Conservation (phyloP, 371 early-diverging fungal genomes). For the Conidiobolus incongruus region DNA sequence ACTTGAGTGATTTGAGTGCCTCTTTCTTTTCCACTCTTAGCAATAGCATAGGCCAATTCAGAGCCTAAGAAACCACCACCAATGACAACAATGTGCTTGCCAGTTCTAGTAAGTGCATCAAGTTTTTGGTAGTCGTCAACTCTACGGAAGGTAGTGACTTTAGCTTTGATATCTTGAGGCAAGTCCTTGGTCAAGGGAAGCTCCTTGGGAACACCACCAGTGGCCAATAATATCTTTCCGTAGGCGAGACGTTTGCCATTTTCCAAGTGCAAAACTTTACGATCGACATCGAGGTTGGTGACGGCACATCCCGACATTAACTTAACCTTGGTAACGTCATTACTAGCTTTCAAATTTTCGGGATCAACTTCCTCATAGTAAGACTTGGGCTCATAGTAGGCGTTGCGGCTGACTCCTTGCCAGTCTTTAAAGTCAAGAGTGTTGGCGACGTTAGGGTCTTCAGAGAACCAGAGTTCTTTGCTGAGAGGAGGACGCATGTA, state of each 20-base stretch:
- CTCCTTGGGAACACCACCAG: conserved; percentile 40
- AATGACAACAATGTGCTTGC: conserved; percentile 34
- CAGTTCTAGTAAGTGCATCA: conserved; percentile 13
- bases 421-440: conserved; percentile 40
- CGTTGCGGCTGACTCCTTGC: conserved; percentile 38
- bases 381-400: conserved; percentile 10
- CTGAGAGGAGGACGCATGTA: conserved; percentile 49
- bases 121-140: conserved; percentile 32
- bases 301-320: conserved; percentile 21
- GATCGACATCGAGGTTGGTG: conserved; percentile 28
- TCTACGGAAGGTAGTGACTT: conserved; percentile 38
- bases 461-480: conserved; percentile 55
- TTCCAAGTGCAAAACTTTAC: conserved; percentile 27
- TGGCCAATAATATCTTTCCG: conserved; percentile 44
- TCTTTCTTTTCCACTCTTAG: conserved; percentile 23
- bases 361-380: conserved; percentile 10
- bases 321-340: conserved; percentile 21
- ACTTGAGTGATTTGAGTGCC: conserved; percentile 35
- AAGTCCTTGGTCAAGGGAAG: conserved; percentile 15
- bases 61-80: conserved; percentile 62
- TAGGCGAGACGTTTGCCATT: conserved; percentile 33
- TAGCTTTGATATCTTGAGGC: conserved; percentile 7
- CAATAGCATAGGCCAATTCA: conserved; percentile 42
- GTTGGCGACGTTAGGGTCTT: conserved; percentile 17
- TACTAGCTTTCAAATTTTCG: conserved; percentile 9